Percentiles rank a stretch among this genome's conserved stretches.
Evolutionary conservation across 495 filamentous ascomycete genomes (phyloP).

Genomic region (Tetracladium marchalianum): DNA sequence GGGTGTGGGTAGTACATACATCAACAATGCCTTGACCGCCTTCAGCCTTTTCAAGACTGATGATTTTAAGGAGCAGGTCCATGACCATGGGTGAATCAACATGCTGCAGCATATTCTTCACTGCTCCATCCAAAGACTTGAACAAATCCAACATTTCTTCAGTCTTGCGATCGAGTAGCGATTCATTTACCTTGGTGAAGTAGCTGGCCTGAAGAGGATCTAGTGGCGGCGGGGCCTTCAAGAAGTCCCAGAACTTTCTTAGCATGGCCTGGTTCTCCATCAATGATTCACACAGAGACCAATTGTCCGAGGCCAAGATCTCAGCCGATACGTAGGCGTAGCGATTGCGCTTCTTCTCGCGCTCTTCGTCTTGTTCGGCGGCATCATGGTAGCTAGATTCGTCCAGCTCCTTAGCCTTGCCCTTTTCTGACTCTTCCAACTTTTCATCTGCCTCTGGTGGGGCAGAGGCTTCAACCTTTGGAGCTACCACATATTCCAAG

Average conservation of each 20-base stretch:
- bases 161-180: slow-evolving; percentile 92
- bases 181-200: slow-evolving; percentile 98
- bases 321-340: slow-evolving; percentile 90
- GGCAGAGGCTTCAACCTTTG: slow-evolving; percentile 47
- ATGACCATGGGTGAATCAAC: slow-evolving; percentile 98
- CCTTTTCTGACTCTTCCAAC: slow-evolving; percentile 14
- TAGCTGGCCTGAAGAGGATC: slow-evolving; percentile 92
- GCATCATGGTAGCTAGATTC: slow-evolving; percentile 34
- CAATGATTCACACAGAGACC: slow-evolving; percentile 87
- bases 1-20: slow-evolving; percentile 38
- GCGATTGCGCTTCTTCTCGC: slow-evolving; percentile 79
- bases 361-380: slow-evolving; percentile 50
- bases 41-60: slow-evolving; percentile 89
- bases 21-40: slow-evolving; percentile 90
- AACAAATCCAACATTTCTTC: slow-evolving; percentile 89
- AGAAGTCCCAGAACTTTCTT: slow-evolving; percentile 81
- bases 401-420: slow-evolving; percentile 37
- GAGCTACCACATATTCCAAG: slow-evolving; percentile 83
- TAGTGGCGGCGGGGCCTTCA: slow-evolving; percentile 68
- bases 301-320: slow-evolving; percentile 89
- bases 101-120: slow-evolving; percentile 80
- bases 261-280: slow-evolving; percentile 73
- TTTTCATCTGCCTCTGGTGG: slow-evolving; percentile 40
- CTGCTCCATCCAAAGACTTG: slow-evolving; percentile 68
- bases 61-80: slow-evolving; percentile 95